Evolutionary conservation across 2,329 filamentous ascomycete genomes (phyloP), one percentile per base, ranked within the genome.

Genomic region (Chaetothyriales sp.): DNA sequence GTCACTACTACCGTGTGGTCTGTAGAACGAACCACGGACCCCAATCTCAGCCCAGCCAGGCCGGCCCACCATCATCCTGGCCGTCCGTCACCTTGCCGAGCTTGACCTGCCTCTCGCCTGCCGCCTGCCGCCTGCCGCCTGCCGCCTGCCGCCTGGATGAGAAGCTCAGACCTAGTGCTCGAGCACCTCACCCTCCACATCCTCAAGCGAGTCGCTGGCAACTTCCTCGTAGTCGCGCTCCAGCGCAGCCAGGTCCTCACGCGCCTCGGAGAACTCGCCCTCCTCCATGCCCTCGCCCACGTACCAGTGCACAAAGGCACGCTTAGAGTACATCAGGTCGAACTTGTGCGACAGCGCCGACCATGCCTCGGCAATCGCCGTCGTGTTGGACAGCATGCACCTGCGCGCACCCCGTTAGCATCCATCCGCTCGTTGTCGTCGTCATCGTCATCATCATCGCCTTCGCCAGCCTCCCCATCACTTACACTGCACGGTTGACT

Each of bases 261-360:
- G 89, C 60, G 92, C 92, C 79, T 98, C 92, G 53, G 88, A 94
- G 82, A 98, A 98, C 75, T 98, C 92, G 73, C 92, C 92, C 74
- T 98, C 92, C 80, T 98, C 92, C 92, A 98, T 98, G 82, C 92
- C 92, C 80, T 97, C 92, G 77, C 92, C 92, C 68, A 98, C 92
- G 67, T 97, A 98, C 92, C 92, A 98, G 77, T 98, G 92, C 60
- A 98, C 92, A 75, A 98, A 98, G 58, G 92, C 92, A 77, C 92
- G 92, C 85, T 98, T 98, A 72, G 88, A 94, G 83, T 97, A 95
- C 92, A 98, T 98, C 70, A 98, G 87, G 69, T 98, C 92, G 77
- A 98, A 98, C 78, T 98, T 98, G 81, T 85, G 81, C 57, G 89
- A 94, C 60, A 98, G 82, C 61, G 89, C 89, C 59, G 86, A 89